Base-by-base conservation (phyloP, 495 filamentous ascomycete species). In the Stereocaulon alpinum region DNA sequence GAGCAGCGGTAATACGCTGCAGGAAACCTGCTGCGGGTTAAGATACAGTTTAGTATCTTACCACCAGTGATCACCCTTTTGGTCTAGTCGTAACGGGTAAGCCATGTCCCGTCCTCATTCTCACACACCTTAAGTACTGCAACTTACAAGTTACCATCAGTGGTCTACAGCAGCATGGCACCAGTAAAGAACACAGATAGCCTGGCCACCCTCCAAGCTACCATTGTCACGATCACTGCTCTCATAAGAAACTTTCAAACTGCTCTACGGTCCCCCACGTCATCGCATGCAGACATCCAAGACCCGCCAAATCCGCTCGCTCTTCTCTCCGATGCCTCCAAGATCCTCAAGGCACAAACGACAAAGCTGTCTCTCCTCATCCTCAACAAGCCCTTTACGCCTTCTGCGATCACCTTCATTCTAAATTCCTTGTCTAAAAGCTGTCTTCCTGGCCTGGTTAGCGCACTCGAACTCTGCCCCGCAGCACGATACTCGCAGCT, bases 361-460 rank as follows among this genome's bases (percentile, higher is more conserved):
- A 96, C 91, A 37, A 94, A 93, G 53, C 78, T 96, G 27, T 89
- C 87, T 0, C 82, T 96, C 17, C 79, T 96, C 2, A 79, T 91
- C 2, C 87, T 94, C 64, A 93, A 84, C 58, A 79, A 85, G 17
- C 91, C 91, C 0, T 93, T 94, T 70, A 90, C 90, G 0, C 82
- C 86, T 5, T 81, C 86, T 0, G 91, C 88, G 15, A 80, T 93
- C 32, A 70, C 59, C 48, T 82, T 73, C 14, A 80, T 91, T 15
- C 72, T 95, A 7, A 78, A 79, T 9, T 81, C 86, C 22, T 71
- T 92, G 5, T 77, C 81, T 40, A 77, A 80, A 22, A 80, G 80
- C 11, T 81, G 85, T 7, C 75, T 95, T 0, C 87, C 87, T 3
- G 86, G 80, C 3, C 71, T 95, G 29, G 81, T 88, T 24, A 83